phyloP scores from a whole-genome alignment of 2,329 filamentous ascomycete species.

The Venturia asperata region DNA sequence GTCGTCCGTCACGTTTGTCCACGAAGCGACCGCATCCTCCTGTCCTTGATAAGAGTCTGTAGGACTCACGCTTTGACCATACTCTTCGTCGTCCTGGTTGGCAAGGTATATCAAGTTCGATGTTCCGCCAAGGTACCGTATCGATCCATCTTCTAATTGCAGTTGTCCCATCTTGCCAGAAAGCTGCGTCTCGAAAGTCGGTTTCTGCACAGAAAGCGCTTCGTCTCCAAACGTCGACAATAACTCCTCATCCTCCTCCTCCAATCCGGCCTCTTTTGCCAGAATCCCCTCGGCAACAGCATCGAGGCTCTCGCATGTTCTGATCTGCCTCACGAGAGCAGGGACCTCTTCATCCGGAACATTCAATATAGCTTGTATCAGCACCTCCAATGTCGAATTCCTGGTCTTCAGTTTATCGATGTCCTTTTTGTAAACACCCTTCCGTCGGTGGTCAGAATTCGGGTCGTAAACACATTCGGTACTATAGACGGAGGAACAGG shows the following conservation, averaged over 20 bases:
- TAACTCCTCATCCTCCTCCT: constrained; percentile 33
- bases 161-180: constrained; percentile 92
- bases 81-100: constrained; percentile 26
- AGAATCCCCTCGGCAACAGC: constrained; percentile 55
- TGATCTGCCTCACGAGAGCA: constrained; percentile 74
- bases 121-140: constrained; percentile 88
- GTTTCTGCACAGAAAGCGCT: constrained; percentile 22
- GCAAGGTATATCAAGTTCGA: constrained; percentile 74
- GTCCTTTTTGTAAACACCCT: constrained; percentile 95
- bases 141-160: constrained; percentile 75
- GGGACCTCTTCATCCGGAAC: constrained; percentile 80
- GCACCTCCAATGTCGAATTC: constrained; percentile 81
- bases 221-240: constrained; percentile 38
- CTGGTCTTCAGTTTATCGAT: constrained; percentile 80
- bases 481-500: constrained; percentile 89
- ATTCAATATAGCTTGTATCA: constrained; percentile 88
- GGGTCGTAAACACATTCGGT: constrained; percentile 92
- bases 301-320: constrained; percentile 71
- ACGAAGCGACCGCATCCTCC: constrained; percentile 69
- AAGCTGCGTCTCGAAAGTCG: constrained; percentile 65
- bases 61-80: constrained; percentile 27
- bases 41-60: constrained; percentile 33
- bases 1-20: constrained; percentile 81
- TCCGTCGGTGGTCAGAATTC: constrained; percentile 89
- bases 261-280: constrained; percentile 44